phyloP scores from a whole-genome alignment of 495 filamentous ascomycete genomes.

The Penicillium atrosanguineum region DNA sequence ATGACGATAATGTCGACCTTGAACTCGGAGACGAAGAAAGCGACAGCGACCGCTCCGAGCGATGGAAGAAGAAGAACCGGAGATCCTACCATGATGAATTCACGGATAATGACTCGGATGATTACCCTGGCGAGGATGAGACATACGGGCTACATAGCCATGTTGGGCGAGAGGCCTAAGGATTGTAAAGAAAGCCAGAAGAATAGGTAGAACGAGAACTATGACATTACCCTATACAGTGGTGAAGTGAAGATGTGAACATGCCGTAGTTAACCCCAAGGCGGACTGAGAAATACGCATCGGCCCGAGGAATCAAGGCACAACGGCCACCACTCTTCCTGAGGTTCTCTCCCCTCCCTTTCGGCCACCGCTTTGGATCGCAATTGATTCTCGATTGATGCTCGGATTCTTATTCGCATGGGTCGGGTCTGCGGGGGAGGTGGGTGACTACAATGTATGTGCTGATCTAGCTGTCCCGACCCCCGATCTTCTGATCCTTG shows the following conservation, averaged over 20 bases:
- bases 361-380: neutral
- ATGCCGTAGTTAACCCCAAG: slow-evolving; percentile 8
- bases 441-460: slow-evolving; percentile 11
- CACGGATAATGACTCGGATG: slow-evolving; percentile 54
- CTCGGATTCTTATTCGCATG: slow-evolving; percentile 6
- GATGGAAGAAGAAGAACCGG: slow-evolving; percentile 22
- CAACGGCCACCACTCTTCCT: slow-evolving; percentile 12
- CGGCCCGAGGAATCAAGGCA: slow-evolving; percentile 23
- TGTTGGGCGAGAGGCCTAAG: slow-evolving; percentile 20
- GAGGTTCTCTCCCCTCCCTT: slow-evolving; percentile 3
- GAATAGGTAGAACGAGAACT: slow-evolving; percentile 2
- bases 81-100: slow-evolving; percentile 50
- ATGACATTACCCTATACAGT: neutral
- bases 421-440: slow-evolving; percentile 5
- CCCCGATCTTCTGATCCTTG: neutral
- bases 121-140: slow-evolving; percentile 41
- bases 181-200: neutral
- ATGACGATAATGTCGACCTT: slow-evolving; percentile 43
- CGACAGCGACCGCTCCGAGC: slow-evolving; percentile 24
- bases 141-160: slow-evolving; percentile 50
- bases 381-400: slow-evolving; percentile 13
- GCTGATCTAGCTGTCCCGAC: neutral
- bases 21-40: slow-evolving; percentile 41
- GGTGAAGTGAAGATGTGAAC: slow-evolving; percentile 2
- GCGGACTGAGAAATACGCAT: slow-evolving; percentile 32